Evolutionary conservation across 257 asterid genomes (phyloP), one percentile per base, ranked within the genome.

Genomic region (Penstemon eatonii): DNA sequence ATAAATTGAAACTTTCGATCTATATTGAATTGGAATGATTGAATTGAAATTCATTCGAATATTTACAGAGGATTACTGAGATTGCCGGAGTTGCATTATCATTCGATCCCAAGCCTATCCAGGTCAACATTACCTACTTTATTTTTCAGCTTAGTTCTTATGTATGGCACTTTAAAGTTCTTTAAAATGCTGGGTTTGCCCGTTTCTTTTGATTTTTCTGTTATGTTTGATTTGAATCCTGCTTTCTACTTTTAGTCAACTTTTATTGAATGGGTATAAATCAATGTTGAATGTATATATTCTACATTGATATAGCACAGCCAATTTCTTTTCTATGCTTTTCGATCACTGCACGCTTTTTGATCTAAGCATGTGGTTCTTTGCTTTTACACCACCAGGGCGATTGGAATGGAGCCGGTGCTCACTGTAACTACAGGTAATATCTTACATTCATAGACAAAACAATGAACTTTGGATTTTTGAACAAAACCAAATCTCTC

Each of bases 331-430:
- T 25, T 25, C 33, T 1, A 25, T 25, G 33, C 33, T 25, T 25
- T 25, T 25, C 33, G 33, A 25, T 25, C 33, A 25, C 4, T 2
- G 7, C 33, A 19, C 0, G 4, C 10, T 15, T 3, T 8, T 54
- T 15, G 13, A 4, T n/a, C 19, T 6, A 12, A 47, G 7, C 10
- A 11, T 36, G 5, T 39, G 11, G 40, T 68, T 42, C 55, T 12
- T 37, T 43, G 41, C 0, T 41, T 39, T 41, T 45, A 52, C 13
- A 13, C 49, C 39, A 38, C 8, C 76, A 92, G 96, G 98, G 98
- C 6, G 95, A 93, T 67, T 92, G 97, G 97, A 92, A 92, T 9
- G 97, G 98, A 36, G 98, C 98, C 56, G 98, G 98, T 66, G 98
- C 98, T 38, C 98, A 92, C 78, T 67, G 87, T 49, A 92, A 92